phyloP scores from a whole-genome alignment of 148 eudicot genomes.

The Talinum fruticosum region DNA sequence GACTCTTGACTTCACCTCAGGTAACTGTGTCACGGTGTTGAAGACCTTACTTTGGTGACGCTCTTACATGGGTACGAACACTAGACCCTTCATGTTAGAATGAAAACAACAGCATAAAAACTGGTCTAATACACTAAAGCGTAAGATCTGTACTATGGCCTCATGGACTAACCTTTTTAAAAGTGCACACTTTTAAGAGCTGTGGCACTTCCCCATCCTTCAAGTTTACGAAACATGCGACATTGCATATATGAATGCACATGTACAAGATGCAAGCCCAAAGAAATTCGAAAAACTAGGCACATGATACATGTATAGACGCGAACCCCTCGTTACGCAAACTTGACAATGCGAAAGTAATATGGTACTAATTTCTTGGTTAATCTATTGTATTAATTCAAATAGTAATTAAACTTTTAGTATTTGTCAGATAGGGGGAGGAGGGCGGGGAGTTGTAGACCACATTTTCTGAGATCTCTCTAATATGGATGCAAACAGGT shows the following conservation, averaged over 20 bases:
- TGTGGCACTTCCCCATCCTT: not conserved
- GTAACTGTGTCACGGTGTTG: not conserved
- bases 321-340: not conserved
- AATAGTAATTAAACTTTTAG: not conserved
- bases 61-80: not conserved
- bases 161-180: not conserved
- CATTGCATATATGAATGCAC: not conserved
- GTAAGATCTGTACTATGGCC: not conserved
- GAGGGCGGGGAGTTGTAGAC: not conserved
- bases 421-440: not conserved
- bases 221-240: not conserved
- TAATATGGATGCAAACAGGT: not conserved
- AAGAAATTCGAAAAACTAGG: not conserved
- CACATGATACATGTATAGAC: not conserved
- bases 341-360: not conserved
- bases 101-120: not conserved
- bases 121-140: not conserved
- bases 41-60: not conserved
- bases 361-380: not conserved
- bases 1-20: not conserved
- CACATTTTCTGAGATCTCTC: conserved; percentile 3
- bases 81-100: not conserved
- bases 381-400: not conserved
- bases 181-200: not conserved
- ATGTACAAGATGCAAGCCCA: not conserved